Percentiles rank a stretch among this genome's conserved stretches.
Conservation (phyloP, 495 filamentous ascomycete genomes). For the Aspergillus sclerotiicarbonarius region DNA sequence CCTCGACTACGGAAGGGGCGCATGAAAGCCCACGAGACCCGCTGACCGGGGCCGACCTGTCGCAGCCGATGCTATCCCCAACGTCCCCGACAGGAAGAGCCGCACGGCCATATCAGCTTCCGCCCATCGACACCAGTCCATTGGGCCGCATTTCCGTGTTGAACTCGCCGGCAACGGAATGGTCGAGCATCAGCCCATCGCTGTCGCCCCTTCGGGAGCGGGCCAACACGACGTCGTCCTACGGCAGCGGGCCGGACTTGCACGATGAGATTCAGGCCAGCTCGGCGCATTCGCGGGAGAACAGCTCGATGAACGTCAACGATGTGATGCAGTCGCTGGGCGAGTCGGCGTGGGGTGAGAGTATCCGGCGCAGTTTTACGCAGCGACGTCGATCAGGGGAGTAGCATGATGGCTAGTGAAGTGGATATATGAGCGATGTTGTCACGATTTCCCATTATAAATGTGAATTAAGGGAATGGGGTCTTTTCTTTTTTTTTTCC, state of each 20-base stretch:
- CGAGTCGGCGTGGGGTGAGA: conserved; percentile 88
- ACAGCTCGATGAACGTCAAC: conserved; percentile 70
- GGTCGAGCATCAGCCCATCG: conserved; percentile 45
- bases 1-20: conserved; percentile 20
- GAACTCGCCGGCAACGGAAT: conserved; percentile 39
- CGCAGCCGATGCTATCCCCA: conserved; percentile 36
- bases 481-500: neutral
- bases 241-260: conserved; percentile 26
- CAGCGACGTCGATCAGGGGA: conserved; percentile 51
- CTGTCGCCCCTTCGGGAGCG: conserved; percentile 36
- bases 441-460: conserved; percentile 2
- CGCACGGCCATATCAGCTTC: conserved; percentile 32
- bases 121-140: conserved; percentile 43
- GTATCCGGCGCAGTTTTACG: conserved; percentile 85
- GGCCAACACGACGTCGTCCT: conserved; percentile 26
- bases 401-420: neutral
- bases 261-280: conserved; percentile 13
- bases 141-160: conserved; percentile 28
- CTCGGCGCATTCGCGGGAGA: conserved; percentile 35
- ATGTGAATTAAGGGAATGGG: neutral
- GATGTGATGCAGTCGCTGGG: conserved; percentile 80
- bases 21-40: conserved; percentile 4
- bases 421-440: conserved; percentile 13
- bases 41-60: conserved; percentile 3
- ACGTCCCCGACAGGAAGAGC: conserved; percentile 31